These are phyloP conservation scores for Russula earlei DNA, from an alignment of 768 basidiomycete species.

Conservation along the genomic window DNA sequence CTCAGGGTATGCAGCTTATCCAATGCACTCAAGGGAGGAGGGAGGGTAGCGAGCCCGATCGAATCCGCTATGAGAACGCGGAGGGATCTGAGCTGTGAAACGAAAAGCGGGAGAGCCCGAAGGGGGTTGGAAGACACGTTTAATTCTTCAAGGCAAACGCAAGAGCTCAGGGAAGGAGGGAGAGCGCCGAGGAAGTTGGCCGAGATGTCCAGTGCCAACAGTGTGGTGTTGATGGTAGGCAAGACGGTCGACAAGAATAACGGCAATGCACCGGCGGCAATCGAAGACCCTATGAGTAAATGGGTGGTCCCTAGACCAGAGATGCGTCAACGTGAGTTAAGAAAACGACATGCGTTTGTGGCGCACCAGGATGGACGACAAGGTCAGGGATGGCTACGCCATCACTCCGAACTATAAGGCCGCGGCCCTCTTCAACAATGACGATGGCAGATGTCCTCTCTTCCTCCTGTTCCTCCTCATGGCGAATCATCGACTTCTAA, in stretches of 20 bases:
- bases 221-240: conserved; percentile 62
- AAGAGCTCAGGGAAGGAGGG: conserved; percentile 74
- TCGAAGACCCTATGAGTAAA: conserved; percentile 77
- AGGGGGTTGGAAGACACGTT: conserved; percentile 90
- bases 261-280: conserved; percentile 69
- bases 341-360: neutral
- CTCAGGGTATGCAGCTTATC: conserved; percentile 83
- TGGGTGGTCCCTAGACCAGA: conserved; percentile 73
- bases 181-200: conserved; percentile 77
- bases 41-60: conserved; percentile 71
- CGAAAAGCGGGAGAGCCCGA: conserved; percentile 83
- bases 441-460: conserved; percentile 71
- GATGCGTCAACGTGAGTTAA: neutral
- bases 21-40: conserved; percentile 62
- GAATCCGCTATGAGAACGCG: conserved; percentile 89
- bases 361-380: conserved; percentile 63
- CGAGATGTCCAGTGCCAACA: conserved; percentile 91
- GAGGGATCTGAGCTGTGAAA: conserved; percentile 65
- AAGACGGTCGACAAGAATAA: conserved; percentile 60
- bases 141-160: conserved; percentile 80
- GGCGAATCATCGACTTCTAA: conserved; percentile 33
- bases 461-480: conserved; percentile 45
- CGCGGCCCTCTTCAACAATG: conserved; percentile 75
- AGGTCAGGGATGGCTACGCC: conserved; percentile 51
- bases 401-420: conserved; percentile 70